Evolutionary conservation across 768 basidiomycete genomes (phyloP).

Genomic region (Boletus rufocinnamomeus): DNA sequence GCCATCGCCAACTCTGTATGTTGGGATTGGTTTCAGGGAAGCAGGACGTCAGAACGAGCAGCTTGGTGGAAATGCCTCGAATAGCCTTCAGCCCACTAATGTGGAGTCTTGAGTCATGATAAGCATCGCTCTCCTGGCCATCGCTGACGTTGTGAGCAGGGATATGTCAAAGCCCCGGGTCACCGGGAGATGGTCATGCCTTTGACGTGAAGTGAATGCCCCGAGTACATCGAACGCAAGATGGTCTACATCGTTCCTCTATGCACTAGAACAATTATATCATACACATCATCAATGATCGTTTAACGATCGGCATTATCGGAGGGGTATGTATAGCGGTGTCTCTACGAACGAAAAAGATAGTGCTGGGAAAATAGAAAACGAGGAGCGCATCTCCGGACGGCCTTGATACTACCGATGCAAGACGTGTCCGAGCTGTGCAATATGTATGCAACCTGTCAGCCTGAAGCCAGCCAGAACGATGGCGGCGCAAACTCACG

Average conservation of each 20-base stretch:
- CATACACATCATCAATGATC: conserved; percentile 8
- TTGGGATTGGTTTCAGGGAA: background rate
- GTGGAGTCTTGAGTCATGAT: background rate
- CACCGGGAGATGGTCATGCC: background rate
- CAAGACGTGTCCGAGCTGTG: conserved; percentile 33
- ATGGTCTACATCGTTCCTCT: background rate
- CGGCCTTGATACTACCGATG: conserved; percentile 19
- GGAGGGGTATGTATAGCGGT: conserved; percentile 12
- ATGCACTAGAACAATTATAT: conserved; percentile 3
- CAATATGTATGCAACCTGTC: background rate
- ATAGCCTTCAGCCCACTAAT: background rate
- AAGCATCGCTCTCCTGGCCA: background rate
- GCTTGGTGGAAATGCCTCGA: background rate
- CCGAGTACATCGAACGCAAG: background rate
- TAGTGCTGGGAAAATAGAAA: conserved; percentile 2
- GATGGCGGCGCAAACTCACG: conserved; percentile 20
- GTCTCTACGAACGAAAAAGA: conserved; percentile 14
- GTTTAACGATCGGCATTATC: conserved; percentile 13
- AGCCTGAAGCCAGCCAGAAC: background rate
- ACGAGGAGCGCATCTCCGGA: background rate
- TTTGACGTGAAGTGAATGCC: background rate
- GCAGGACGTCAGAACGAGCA: too few species aligned
- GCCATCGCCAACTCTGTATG: conserved; percentile 8
- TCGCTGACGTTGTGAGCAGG: background rate
- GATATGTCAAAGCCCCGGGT: background rate